Evolutionary conservation across 108 stramenopile species (phyloP), one percentile per base, ranked within the genome.

Genomic region (Pseudonitzschia delicatissima): DNA sequence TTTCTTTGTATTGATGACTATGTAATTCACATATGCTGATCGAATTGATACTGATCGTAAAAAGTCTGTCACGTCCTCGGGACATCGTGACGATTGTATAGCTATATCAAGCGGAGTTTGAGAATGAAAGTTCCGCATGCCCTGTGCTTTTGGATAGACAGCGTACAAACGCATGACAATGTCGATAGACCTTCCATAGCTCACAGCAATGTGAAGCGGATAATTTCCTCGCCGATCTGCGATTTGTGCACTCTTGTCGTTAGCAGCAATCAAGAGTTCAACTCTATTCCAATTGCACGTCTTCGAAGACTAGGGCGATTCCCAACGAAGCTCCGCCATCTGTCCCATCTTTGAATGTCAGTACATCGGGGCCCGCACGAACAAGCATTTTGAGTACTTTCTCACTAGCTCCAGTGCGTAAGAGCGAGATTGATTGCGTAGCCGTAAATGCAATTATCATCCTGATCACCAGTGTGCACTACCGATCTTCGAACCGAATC

Each of bases 71-170:
- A 77, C 76, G 12, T 68, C 76, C 23, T 82, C 81, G 5, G 69
- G 45, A 36, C 73, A 74, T 26, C 62, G 15, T 32, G 63, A 52
- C n/a, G 59, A 77, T 34, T 58, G 59, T 42, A 69, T 58, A 33
- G 77, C 77, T 32, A 82, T 58, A 40, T 82, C 81, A 45, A 82
- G 64, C 4, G 81, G 81, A 9, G 81, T 82, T 61, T 78, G 48
- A 18, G 76, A 77, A 40, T 77, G 73, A 65, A 82, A 82, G 47
- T 82, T 82, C 36, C 66, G 49, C 45, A 47, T 65, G 42, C 71
- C 35, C 32, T 70, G 20, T 0, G 81, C 81, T 27, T 67, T 42
- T 6, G 81, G 81, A 36, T 65, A 74, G 9, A 64, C 59, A 4
- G 23, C 4, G 23, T 68, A 64, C 12, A 82, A 18, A 9, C 21